Evolutionary conservation across 352 stramenopile species (phyloP), one percentile per base, ranked within the genome.

Genomic region (Peronospora belbahrii): DNA sequence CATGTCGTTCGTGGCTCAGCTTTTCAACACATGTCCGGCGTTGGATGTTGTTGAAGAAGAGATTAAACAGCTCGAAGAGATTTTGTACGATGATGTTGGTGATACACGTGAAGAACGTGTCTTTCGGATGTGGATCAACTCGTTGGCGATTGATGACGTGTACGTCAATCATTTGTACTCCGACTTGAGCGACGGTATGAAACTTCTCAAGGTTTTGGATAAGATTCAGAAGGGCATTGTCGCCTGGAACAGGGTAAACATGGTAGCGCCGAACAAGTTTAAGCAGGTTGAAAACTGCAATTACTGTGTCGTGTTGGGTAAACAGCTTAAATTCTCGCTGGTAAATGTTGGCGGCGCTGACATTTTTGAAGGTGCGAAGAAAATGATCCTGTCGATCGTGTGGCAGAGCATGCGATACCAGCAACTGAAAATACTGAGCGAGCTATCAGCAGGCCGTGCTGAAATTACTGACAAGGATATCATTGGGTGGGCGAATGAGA

Each of bases 321-420:
- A 94, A 52, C 65, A 94, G 45, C 62, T 95, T 31, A 85, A 89
- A 56, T 91, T 95, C 42, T 90, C 74, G 37, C 59, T 96, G 5
- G 82, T 96, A 1, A 96, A 95, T 59, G 83, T 96, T 38, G 89
- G 88, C 17, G 86, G 86, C 5, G 67, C 89, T 0, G 89, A 97
- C 60, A 97, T 97, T 39, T 91, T 85, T 23, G 87, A 96, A 56
- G 82, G 77, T 37, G 94, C 94, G 34, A 92, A 93, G 59, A 97
- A 97, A 63, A 73, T 97, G 50, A 95, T 96, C 36, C 52, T 97
- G 36, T 95, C 84, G 37, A 85, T 97, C 25, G 93, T 97, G 25
- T 97, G 88, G 89, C 89, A 97, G 67, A 85, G 88, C 49, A 97
- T 97, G 89, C 77, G 89, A 25, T 74, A 91, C 62, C 85, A 95